A percentile compares a stretch with the other conserved stretches of the same genome.
Conservation (phyloP, 1,284 basidiomycete genomes). For the Bothia castanella region DNA sequence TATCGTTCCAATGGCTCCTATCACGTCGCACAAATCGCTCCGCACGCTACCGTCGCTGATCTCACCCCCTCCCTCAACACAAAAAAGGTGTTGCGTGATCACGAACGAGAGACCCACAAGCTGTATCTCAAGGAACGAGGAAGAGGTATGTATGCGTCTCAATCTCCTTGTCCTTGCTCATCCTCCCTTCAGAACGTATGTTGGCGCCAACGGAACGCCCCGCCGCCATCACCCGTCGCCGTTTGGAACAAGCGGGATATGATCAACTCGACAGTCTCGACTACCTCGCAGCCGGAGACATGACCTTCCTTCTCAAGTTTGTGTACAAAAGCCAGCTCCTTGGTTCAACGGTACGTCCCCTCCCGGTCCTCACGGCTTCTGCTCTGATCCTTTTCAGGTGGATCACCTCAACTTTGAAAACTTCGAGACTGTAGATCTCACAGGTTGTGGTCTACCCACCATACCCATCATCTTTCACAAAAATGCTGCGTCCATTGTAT, state of each 20-base stretch:
- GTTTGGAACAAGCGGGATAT: conserved; percentile 91
- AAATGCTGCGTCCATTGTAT: conserved; percentile 83
- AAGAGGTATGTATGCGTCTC: conserved; percentile 54
- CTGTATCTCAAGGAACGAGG: conserved; percentile 83
- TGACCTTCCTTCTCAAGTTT: conserved; percentile 87
- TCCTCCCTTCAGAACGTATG: conserved; percentile 62
- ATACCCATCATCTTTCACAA: conserved; percentile 89
- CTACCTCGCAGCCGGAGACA: conserved; percentile 76
- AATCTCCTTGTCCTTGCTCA: conserved; percentile 3
- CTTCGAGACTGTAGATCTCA: conserved; percentile 84
- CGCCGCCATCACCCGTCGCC: conserved; percentile 77
- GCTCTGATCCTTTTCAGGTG: conserved; percentile 39
- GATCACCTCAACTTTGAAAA: conserved; percentile 73
- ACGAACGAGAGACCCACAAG: conserved; percentile 59
- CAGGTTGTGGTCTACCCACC: conserved; percentile 79
- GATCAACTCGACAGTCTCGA: conserved; percentile 80
- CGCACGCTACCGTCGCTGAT: conserved; percentile 68
- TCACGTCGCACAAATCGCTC: conserved; percentile 64
- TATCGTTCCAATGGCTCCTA: conserved; percentile 76
- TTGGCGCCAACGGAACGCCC: conserved; percentile 82
- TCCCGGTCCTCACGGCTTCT: background rate
- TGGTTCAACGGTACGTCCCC: conserved; percentile 55
- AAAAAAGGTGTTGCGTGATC: conserved; percentile 46
- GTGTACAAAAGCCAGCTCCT: conserved; percentile 75
- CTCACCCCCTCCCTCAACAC: conserved; percentile 62